These are phyloP conservation scores for Fusarium sp. DNA, from an alignment of 2,329 filamentous ascomycete genomes.

Conservation along the genomic window DNA sequence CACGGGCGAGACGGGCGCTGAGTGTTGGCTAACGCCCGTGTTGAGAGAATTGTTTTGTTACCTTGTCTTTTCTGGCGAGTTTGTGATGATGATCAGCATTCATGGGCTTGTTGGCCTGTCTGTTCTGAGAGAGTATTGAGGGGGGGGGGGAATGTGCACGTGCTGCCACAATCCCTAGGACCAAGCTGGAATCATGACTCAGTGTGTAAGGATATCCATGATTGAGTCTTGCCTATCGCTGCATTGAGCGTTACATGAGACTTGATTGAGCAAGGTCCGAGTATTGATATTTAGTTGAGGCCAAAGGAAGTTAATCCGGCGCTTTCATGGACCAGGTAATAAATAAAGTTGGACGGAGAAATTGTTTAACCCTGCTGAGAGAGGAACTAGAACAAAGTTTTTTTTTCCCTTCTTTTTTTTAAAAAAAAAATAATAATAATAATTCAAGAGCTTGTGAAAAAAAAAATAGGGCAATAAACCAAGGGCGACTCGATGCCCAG, in stretches of 20 bases:
- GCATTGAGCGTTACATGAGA: too few relatives aligned
- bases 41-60: background rate
- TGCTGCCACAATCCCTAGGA: background rate
- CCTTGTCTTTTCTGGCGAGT: slow-evolving; percentile 5
- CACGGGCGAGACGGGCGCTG: slow-evolving; percentile 1
- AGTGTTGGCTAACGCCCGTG: slow-evolving; percentile 2
- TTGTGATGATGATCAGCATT: slow-evolving; percentile 24
- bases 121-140: background rate
- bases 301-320: too few relatives aligned
- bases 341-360: too few relatives aligned
- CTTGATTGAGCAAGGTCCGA: too few relatives aligned
- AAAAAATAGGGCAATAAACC: background rate
- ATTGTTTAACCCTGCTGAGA: too few relatives aligned
- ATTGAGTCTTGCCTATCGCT: background rate
- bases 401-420: too few relatives aligned
- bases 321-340: too few relatives aligned
- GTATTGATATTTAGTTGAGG: too few relatives aligned
- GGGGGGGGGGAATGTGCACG: slow-evolving; percentile 14
- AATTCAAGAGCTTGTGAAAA: background rate
- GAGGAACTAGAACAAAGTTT: too few relatives aligned
- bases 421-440: too few relatives aligned
- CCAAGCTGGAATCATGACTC: background rate
- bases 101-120: background rate
- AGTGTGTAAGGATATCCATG: slow-evolving; percentile 7
- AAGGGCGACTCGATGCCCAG: slow-evolving; percentile 4